A percentile compares a stretch with the other conserved stretches of the same genome.
phyloP scores from a whole-genome alignment of 495 filamentous ascomycete species.

The Neurospora sp. region DNA sequence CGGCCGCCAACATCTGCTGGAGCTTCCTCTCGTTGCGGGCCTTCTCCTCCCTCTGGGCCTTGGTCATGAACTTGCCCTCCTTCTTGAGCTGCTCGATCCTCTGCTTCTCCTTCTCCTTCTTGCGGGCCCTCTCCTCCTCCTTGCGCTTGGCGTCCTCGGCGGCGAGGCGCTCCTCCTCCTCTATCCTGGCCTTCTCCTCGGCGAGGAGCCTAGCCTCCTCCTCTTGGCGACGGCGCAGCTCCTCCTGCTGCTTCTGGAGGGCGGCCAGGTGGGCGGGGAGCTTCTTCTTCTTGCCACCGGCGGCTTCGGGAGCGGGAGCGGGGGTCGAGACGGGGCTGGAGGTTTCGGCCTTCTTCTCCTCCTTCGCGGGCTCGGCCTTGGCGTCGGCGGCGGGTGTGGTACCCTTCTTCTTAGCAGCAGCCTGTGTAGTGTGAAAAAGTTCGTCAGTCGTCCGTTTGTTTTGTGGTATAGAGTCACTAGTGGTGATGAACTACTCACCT shows the following conservation, averaged over 20 bases:
- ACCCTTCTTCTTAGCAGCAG: constrained; percentile 60
- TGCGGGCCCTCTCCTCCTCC: constrained; percentile 49
- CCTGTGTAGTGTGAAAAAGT: constrained; percentile 25
- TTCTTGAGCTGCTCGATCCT: constrained; percentile 91
- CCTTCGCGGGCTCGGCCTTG: constrained; percentile 38
- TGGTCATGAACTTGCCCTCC: constrained; percentile 90
- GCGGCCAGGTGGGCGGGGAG: constrained; percentile 68
- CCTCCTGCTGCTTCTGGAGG: constrained; percentile 89
- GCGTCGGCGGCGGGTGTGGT: constrained; percentile 37
- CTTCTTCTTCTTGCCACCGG: constrained; percentile 75
- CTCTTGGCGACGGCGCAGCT: constrained; percentile 60
- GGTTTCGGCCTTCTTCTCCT: constrained; percentile 35
- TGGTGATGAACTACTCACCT: constrained; percentile 38
- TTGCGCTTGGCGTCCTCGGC: constrained; percentile 46
- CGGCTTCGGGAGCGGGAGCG: constrained; percentile 31
- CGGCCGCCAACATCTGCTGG: constrained; percentile 88
- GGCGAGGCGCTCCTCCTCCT: constrained; percentile 54
- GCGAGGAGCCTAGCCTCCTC: constrained; percentile 56
- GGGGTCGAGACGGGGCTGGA: constrained; percentile 17
- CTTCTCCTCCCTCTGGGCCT: constrained; percentile 84
- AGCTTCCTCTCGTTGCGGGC: constrained; percentile 73
- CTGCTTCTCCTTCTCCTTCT: constrained; percentile 94
- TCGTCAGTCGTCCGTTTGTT: neutral
- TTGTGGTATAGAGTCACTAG: neutral
- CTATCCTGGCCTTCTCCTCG: constrained; percentile 64